Percentiles rank a stretch among this genome's conserved stretches.
These are phyloP conservation scores for Globisporangium polare DNA, from an alignment of 352 stramenopile species.

Conservation along the genomic window DNA sequence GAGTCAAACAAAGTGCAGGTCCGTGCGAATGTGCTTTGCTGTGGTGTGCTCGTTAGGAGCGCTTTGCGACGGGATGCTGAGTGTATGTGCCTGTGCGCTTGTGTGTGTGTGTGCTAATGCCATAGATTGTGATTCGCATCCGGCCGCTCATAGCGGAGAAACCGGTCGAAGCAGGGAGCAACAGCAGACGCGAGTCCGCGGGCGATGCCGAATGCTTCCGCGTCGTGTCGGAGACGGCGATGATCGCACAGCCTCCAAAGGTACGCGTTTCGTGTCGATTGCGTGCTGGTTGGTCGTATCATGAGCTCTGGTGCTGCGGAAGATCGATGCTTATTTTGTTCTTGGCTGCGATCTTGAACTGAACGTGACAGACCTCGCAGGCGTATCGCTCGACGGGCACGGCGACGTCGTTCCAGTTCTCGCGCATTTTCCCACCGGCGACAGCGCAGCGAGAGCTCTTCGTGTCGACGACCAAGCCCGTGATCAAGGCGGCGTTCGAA, in stretches of 20 bases:
- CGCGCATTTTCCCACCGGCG: slow-evolving; percentile 72
- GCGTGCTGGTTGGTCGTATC: neutral
- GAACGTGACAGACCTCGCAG: slow-evolving; percentile 37
- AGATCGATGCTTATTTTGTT: neutral
- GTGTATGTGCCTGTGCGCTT: neutral
- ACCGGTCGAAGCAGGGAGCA: neutral
- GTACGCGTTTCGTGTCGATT: neutral
- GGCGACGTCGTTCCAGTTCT: slow-evolving; percentile 78
- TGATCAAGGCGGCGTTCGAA: slow-evolving; percentile 88
- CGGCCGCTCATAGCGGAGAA: slow-evolving; percentile 29
- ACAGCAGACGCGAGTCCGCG: neutral
- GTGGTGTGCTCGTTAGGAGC: too few species aligned
- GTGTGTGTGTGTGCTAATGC: neutral
- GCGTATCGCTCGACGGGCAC: slow-evolving; percentile 72
- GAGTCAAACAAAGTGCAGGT: slow-evolving; percentile 24
- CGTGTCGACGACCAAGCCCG: slow-evolving; percentile 78
- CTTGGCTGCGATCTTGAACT: neutral
- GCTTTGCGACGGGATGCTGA: neutral
- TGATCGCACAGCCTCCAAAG: slow-evolving; percentile 67
- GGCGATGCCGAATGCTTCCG: slow-evolving; percentile 52
- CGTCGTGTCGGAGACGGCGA: slow-evolving; percentile 53
- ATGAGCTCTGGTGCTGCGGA: neutral
- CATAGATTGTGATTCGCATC: slow-evolving; percentile 69
- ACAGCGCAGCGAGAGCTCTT: slow-evolving; percentile 92
- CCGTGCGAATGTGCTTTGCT: neutral